Percentiles rank a stretch among this genome's conserved stretches.
These are phyloP conservation scores for Russula compacta DNA, from an alignment of 768 basidiomycete genomes.

Conservation along the genomic window DNA sequence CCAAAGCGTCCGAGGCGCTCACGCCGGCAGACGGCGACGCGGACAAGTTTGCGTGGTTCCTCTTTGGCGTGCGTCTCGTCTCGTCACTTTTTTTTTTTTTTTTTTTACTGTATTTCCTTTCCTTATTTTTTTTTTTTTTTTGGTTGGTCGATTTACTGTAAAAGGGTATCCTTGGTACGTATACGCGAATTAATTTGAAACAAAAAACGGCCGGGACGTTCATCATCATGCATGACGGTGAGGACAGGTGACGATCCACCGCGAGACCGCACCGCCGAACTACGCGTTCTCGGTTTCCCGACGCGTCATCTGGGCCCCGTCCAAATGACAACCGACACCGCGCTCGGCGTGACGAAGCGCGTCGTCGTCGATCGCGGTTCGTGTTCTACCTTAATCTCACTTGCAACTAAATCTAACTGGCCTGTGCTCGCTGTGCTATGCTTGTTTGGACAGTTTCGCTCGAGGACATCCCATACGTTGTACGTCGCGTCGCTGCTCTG, in stretches of 20 bases:
- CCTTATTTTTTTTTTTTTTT: too few relatives aligned
- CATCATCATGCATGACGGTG: background rate
- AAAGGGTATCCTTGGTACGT: background rate
- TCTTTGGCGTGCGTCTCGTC: conserved; percentile 68
- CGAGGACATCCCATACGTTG: conserved; percentile 63
- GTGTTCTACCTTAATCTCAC: conserved; percentile 15
- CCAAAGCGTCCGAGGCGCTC: conserved; percentile 63
- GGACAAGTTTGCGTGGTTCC: conserved; percentile 69
- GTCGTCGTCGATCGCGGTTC: conserved; percentile 66
- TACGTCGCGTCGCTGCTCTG: conserved; percentile 27
- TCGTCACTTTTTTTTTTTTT: background rate
- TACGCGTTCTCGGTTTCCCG: conserved; percentile 81
- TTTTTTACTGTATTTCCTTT: too few relatives aligned
- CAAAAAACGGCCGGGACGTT: background rate
- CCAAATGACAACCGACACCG: conserved; percentile 99
- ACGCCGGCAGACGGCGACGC: conserved; percentile 61
- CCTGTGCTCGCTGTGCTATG: background rate
- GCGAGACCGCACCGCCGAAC: conserved; percentile 82
- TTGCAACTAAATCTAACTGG: background rate
- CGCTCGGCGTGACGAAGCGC: conserved; percentile 80
- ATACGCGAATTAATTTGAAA: background rate
- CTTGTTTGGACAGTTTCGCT: conserved; percentile 41
- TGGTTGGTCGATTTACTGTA: too few relatives aligned
- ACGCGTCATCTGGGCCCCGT: conserved; percentile 74
- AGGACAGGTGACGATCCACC: conserved; percentile 86